These are phyloP conservation scores for Delphinella strobiligena DNA, from an alignment of 2,329 filamentous ascomycete genomes.

Conservation along the genomic window DNA sequence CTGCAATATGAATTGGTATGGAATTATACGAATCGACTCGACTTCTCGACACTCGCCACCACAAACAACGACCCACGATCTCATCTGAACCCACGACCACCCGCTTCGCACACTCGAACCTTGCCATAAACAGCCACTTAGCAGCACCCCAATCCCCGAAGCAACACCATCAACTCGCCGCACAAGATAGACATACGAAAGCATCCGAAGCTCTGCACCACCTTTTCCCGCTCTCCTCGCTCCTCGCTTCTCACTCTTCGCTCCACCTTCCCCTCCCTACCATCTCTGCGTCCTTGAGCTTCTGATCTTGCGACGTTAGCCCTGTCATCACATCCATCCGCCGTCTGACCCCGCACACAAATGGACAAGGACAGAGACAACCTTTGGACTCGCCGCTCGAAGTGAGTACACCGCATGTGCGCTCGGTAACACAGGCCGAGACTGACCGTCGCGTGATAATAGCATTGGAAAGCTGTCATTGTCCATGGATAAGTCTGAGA, in stretches of 20 bases:
- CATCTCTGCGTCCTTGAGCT: not conserved
- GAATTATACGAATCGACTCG: slow-evolving; percentile 2
- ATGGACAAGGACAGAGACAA: slow-evolving; percentile 17
- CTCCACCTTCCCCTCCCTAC: not conserved
- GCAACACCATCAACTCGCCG: too few species aligned
- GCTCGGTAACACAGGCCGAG: slow-evolving; percentile 8
- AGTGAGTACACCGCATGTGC: slow-evolving; percentile 42
- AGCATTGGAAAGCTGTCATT: slow-evolving; percentile 87
- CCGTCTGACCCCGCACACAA: not conserved
- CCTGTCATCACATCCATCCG: not conserved
- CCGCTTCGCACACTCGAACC: not conserved
- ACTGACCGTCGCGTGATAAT: slow-evolving; percentile 7
- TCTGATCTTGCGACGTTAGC: not conserved
- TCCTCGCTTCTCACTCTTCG: not conserved
- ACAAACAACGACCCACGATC: not conserved
- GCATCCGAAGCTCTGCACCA: too few species aligned
- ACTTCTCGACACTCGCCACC: not conserved
- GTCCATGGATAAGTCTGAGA: slow-evolving; percentile 54
- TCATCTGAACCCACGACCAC: not conserved
- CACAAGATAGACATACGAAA: too few species aligned
- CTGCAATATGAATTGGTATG: not conserved
- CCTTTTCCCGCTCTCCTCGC: not conserved
- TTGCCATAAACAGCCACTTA: not conserved
- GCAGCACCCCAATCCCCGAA: too few species aligned
- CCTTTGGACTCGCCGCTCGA: slow-evolving; percentile 71